Conservation (phyloP, 2,329 filamentous ascomycete genomes). For the Trichoderma sp. region DNA sequence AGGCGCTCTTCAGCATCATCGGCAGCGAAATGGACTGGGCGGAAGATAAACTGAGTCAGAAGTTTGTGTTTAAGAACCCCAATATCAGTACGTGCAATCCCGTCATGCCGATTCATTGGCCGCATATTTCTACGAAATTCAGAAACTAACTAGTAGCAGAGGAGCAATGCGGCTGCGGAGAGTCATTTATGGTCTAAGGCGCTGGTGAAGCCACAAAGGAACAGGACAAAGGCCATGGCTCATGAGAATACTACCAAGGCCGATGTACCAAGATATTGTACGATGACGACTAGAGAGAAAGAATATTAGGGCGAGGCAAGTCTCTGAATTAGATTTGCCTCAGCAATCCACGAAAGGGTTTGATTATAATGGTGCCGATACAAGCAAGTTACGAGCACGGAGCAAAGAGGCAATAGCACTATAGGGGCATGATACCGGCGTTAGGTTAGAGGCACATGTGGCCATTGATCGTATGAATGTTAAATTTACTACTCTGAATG, state of each 20-base stretch:
- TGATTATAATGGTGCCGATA: slow-evolving; percentile 7
- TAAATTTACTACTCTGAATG: background rate
- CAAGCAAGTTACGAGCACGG: background rate
- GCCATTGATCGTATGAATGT: slow-evolving; percentile 15
- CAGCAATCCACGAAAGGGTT: background rate
- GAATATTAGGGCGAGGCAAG: background rate
- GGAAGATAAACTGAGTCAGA: slow-evolving; percentile 87
- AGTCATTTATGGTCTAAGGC: slow-evolving; percentile 81
- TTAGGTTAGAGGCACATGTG: slow-evolving; percentile 16
- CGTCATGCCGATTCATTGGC: background rate
- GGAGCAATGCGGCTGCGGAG: slow-evolving; percentile 93
- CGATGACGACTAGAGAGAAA: slow-evolving; percentile 1
- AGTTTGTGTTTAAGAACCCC: slow-evolving; percentile 93
- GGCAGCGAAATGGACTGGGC: slow-evolving; percentile 99
- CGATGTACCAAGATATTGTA: background rate
- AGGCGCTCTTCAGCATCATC: slow-evolving; percentile 96
- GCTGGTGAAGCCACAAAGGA: background rate
- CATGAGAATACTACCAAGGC: background rate
- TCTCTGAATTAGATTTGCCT: background rate
- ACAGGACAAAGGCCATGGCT: background rate
- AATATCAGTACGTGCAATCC: slow-evolving; percentile 83
- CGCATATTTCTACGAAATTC: slow-evolving; percentile 28
- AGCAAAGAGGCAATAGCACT: background rate
- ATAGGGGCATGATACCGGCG: slow-evolving; percentile 15
- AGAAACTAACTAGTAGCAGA: slow-evolving; percentile 52